A percentile compares a stretch with the other conserved stretches of the same genome.
Conservation (phyloP, 2,329 filamentous ascomycete species). For the Zymoseptoria passerinii region DNA sequence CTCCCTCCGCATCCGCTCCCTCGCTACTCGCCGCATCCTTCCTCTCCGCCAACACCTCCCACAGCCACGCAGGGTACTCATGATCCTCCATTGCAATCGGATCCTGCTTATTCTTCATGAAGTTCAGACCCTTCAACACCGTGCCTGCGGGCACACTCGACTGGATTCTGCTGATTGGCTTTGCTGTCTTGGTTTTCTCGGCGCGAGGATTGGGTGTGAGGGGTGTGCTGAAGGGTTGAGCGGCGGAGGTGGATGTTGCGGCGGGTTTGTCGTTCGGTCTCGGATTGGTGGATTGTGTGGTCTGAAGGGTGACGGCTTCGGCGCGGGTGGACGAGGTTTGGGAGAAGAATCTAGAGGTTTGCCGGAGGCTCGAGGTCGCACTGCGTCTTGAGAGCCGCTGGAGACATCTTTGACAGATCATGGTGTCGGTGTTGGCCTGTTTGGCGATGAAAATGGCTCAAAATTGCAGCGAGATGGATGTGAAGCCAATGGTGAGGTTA, state of each 20-base stretch:
- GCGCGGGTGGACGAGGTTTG: conserved; percentile 8
- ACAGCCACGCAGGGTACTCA: conserved; percentile 75
- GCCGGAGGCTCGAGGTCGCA: conserved; percentile 1
- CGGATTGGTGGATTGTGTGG: conserved; percentile 23
- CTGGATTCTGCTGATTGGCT: conserved; percentile 18
- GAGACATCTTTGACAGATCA: conserved; percentile 28
- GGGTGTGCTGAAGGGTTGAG: conserved; percentile 40
- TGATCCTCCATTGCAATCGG: conserved; percentile 65
- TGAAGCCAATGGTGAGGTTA: neutral
- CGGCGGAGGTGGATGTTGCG: conserved; percentile 38
- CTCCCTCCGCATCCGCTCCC: conserved; percentile 51
- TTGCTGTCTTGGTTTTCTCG: conserved; percentile 9
- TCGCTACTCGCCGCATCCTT: conserved; percentile 35
- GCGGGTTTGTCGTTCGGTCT: conserved; percentile 30
- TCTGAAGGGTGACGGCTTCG: conserved; percentile 23
- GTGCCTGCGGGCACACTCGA: conserved; percentile 57
- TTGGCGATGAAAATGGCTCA: neutral
- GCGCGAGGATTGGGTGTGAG: conserved; percentile 25
- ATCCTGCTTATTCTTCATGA: conserved; percentile 63
- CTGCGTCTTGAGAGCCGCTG: conserved; percentile 18
- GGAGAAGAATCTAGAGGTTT: conserved; percentile 11
- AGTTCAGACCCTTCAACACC: conserved; percentile 65
- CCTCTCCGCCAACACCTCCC: conserved; percentile 59
- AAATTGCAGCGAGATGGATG: neutral
- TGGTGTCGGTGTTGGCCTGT: conserved; percentile 7